phyloP scores from a whole-genome alignment of 169 alveolate genomes.

The Plasmodium inui region DNA sequence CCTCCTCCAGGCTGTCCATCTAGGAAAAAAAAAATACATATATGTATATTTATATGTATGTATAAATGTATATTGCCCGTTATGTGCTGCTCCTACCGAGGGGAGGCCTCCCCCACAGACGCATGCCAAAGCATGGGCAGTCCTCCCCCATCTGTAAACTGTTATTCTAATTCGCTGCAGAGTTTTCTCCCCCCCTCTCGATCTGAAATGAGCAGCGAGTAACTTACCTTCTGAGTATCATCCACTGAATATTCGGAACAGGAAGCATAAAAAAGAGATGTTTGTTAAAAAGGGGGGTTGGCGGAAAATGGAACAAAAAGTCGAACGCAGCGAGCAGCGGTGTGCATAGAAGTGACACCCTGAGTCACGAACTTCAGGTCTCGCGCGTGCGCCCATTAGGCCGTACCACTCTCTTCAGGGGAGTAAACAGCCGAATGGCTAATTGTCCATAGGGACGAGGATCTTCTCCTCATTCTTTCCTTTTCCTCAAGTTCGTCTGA shows the following conservation, averaged over 20 bases:
- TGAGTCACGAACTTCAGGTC: not conserved
- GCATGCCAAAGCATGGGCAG: not conserved
- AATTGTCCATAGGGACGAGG: constrained; percentile 49
- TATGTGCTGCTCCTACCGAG: not conserved
- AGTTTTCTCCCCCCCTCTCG: not conserved
- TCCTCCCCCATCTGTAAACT: not conserved
- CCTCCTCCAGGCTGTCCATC: constrained; percentile 17
- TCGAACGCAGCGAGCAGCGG: not conserved
- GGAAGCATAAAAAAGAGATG: not conserved
- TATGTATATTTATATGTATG: not conserved
- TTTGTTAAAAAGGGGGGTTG: not conserved
- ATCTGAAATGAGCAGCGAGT: not conserved
- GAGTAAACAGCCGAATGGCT: constrained; percentile 33
- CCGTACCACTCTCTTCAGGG: constrained; percentile 23
- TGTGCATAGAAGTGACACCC: not conserved
- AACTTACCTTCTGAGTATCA: constrained; percentile 21
- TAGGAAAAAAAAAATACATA: not conserved
- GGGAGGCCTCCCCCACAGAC: not conserved
- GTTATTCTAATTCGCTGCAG: not conserved
- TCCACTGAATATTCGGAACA: not conserved
- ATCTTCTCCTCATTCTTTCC: constrained; percentile 38
- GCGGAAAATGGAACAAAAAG: not conserved
- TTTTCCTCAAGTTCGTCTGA: constrained; percentile 65
- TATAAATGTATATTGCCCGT: not conserved
- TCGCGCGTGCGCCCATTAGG: not conserved